Conservation (phyloP, 2,329 filamentous ascomycete species). For the Diatrype stigma region DNA sequence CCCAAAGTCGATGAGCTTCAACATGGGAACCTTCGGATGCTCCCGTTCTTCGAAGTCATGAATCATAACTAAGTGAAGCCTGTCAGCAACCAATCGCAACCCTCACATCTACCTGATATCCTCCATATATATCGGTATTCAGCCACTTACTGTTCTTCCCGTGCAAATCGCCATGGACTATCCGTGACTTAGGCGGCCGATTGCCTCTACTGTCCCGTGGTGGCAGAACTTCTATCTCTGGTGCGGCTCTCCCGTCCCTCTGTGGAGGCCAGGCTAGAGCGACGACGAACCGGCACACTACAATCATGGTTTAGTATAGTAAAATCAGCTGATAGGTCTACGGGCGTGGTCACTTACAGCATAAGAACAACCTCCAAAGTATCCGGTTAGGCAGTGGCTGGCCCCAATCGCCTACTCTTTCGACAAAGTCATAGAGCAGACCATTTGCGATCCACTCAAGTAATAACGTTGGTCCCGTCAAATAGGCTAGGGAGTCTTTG, state of each 20-base stretch:
- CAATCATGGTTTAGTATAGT: neutral
- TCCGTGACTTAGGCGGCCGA: slow-evolving; percentile 5
- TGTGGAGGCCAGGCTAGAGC: slow-evolving; percentile 15
- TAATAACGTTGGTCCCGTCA: slow-evolving; percentile 9
- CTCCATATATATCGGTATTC: too few species aligned
- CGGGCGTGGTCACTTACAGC: slow-evolving; percentile 6
- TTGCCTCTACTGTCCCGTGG: neutral
- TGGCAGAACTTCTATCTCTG: slow-evolving; percentile 9
- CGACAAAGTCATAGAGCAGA: slow-evolving; percentile 9
- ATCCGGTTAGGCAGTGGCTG: slow-evolving; percentile 17
- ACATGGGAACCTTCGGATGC: slow-evolving; percentile 9
- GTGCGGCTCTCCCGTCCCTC: neutral
- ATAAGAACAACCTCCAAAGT: slow-evolving; percentile 20
- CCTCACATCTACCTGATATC: too few species aligned
- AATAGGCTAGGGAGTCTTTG: slow-evolving; percentile 1
- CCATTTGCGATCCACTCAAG: slow-evolving; percentile 19
- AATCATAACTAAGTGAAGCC: slow-evolving; percentile 15
- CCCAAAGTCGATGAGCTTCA: slow-evolving; percentile 20
- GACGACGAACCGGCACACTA: slow-evolving; percentile 17
- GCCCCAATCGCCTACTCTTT: slow-evolving; percentile 5
- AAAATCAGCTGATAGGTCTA: neutral
- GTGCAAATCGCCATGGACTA: slow-evolving; percentile 17
- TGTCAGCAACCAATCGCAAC: neutral
- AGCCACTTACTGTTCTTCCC: slow-evolving; percentile 12
- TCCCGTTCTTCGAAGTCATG: slow-evolving; percentile 10